phyloP scores from a whole-genome alignment of 1,284 basidiomycete species.

The Trichosporon sp. region DNA sequence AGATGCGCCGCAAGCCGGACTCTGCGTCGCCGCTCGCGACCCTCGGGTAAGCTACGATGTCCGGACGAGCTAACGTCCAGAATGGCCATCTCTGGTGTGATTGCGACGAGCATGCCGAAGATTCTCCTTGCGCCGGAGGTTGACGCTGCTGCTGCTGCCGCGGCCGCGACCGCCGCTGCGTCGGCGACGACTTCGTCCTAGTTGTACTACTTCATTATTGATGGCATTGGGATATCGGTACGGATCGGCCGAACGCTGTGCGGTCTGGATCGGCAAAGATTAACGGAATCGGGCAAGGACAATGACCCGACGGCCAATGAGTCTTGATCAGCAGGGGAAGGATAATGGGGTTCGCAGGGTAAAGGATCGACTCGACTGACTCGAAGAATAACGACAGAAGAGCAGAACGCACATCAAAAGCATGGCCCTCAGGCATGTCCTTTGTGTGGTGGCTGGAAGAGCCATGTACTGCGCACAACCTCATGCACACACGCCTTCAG shows the following conservation, averaged over 20 bases:
- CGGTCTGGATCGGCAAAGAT: too few relatives aligned
- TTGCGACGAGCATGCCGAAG: conserved; percentile 35
- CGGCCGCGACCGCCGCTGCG: neutral
- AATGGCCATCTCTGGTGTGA: conserved; percentile 38
- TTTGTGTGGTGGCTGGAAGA: neutral
- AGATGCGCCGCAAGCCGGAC: conserved; percentile 33
- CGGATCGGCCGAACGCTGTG: neutral
- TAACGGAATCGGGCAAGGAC: too few relatives aligned
- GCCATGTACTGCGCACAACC: neutral
- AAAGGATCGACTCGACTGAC: too few relatives aligned
- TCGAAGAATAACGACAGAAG: neutral
- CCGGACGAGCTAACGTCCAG: conserved; percentile 17
- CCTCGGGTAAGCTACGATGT: conserved; percentile 30
- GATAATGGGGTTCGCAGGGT: neutral
- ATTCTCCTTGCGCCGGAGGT: conserved; percentile 31
- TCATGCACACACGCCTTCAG: neutral
- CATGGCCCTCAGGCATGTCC: too few relatives aligned
- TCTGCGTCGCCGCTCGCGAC: conserved; percentile 32
- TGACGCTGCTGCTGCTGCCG: conserved; percentile 1
- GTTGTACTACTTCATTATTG: neutral
- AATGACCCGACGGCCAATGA: too few relatives aligned
- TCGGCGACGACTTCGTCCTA: neutral
- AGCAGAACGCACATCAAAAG: neutral
- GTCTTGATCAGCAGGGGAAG: neutral
- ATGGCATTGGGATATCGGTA: conserved; percentile 3